Base-by-base conservation (phyloP, 1,139 yeast genomes). In the Schizosaccharomyces versatilis region DNA sequence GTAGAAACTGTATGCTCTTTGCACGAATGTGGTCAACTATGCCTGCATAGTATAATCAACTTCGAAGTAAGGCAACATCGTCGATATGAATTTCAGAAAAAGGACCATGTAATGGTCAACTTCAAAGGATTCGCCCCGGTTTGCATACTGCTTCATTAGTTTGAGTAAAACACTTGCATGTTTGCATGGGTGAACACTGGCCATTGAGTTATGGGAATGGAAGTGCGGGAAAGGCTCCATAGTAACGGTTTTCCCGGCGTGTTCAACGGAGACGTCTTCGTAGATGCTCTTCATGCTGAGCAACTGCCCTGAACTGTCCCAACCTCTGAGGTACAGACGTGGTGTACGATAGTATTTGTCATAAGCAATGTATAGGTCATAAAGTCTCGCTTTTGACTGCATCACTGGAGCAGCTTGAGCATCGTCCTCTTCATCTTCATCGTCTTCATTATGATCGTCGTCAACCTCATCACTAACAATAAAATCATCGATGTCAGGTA, bases 21-120 rank as follows among this genome's bases (percentile, higher is more conserved):
- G 32, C 32, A 24, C 5, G 32, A 24, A 24, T 5, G 32, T 24
- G 32, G 32, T 24, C 32, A 24, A 24, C 32, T 14, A 49, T 14
- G 42, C 52, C 36, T 49, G 52, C 95, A 88, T 90, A 44, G 97
- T 88, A 66, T 86, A 86, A 64, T 90, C 98, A 67, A 88, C 93
- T 67, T 88, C 95, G 56, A 90, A 86, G 10, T 96, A 95, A 0
- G 99, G 99, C 1, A 95, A 88, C 12, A 93, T 97, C 69, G 96
- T 84, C 12, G 97, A 84, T 56, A 90, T 88, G 63, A 90, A 90
- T 68, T 93, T 93, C 63, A 90, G 73, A 65, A 90, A 90, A 10
- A 88, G 81, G 47, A 90, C 74, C 62, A 90, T 70, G 65, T 90
- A 90, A 64, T 86, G 96, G 66, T 90, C 98, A 1, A 82, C 96